A percentile compares a stretch with the other conserved stretches of the same genome.
phyloP scores from a whole-genome alignment of 257 asterid species.

The Nemophila menziesii region DNA sequence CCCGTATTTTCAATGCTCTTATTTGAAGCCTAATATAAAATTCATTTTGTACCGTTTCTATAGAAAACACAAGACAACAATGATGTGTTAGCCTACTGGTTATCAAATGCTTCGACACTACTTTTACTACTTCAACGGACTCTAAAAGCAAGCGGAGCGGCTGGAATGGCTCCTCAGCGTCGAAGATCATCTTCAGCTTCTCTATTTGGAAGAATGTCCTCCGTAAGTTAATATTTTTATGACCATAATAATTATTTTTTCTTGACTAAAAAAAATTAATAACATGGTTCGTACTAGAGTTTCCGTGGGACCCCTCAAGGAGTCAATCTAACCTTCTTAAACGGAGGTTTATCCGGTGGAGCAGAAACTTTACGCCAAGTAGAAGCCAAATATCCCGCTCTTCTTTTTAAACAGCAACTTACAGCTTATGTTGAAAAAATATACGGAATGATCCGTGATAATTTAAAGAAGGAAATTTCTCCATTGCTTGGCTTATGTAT shows the following conservation, averaged over 20 bases:
- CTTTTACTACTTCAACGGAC: slow-evolving; percentile 92
- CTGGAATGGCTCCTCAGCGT: slow-evolving; percentile 84
- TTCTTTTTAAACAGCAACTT: slow-evolving; percentile 98
- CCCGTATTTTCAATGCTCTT: neutral
- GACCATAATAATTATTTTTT: too few relatives aligned
- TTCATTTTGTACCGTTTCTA: slow-evolving; percentile 5
- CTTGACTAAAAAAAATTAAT: too few relatives aligned
- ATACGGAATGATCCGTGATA: slow-evolving; percentile 96
- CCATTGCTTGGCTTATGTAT: slow-evolving; percentile 97
- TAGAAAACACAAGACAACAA: slow-evolving; percentile 90
- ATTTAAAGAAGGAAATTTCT: slow-evolving; percentile 94
- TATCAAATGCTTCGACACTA: slow-evolving; percentile 91
- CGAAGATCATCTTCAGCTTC: slow-evolving; percentile 86
- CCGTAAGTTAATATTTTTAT: slow-evolving; percentile 26
- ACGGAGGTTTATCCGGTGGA: slow-evolving; percentile 58
- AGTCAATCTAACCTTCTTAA: slow-evolving; percentile 55
- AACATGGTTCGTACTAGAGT: slow-evolving; percentile 35
- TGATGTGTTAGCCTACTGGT: slow-evolving; percentile 86
- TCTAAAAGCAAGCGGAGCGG: slow-evolving; percentile 85
- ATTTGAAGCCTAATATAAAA: slow-evolving; percentile 12
- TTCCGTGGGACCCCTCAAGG: slow-evolving; percentile 87
- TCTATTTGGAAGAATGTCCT: slow-evolving; percentile 90
- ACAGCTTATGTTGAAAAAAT: slow-evolving; percentile 98
- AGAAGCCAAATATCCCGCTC: slow-evolving; percentile 98
- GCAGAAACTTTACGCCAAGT: slow-evolving; percentile 87